Base-by-base conservation (phyloP, 495 filamentous ascomycete genomes). In the Margaritispora aquatica region DNA sequence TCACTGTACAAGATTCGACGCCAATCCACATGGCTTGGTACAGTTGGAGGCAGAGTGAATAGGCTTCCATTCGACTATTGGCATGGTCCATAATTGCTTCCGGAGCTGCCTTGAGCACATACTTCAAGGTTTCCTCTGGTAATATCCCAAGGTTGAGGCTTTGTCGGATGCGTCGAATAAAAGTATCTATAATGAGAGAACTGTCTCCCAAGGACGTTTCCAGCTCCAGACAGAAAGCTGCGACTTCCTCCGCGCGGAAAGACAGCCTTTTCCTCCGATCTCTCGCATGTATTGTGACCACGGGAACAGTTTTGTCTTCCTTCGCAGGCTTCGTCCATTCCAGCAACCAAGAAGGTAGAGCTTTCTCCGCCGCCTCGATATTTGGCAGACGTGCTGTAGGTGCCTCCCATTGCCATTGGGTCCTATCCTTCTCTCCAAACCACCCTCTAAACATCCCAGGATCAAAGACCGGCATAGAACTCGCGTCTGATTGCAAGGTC, bases 351-450 rank as follows among this genome's bases (percentile, higher is more conserved):
- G 54, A 24, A 2, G 58, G 55, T 19, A 62, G 47, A 26, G 27
- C 26, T 38, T 34, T 1, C 19, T 36, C 20, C 2, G 22, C 15
- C 19, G 21, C 20, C 2, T 44, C 34, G 13, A 50, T 50, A 1
- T 55, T 59, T 10, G 49, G 21, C 7, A 51, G n/a, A 29, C 38
- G 56, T 10, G 49, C 22, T 2, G 67, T 71, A 19, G 80, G 80
- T 10, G 80, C 69, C 26, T 73, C 67, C 78, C 78, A 82, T 38
- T 70, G 64, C 77, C 78, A 82, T 62, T 74, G 67, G 15, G 72
- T 74, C 27, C 47, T 66, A 65, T 24, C 65, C 19, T 13, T 19
- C 0, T 55, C 51, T 23, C 53, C 54, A 60, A 72, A 67, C 26
- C 80, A 67, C 0, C 65, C 29, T 55, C 61, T 58, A 38, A 62